Base-by-base conservation (phyloP, 768 basidiomycete species). In the Coprinopsis strossmayeri region DNA sequence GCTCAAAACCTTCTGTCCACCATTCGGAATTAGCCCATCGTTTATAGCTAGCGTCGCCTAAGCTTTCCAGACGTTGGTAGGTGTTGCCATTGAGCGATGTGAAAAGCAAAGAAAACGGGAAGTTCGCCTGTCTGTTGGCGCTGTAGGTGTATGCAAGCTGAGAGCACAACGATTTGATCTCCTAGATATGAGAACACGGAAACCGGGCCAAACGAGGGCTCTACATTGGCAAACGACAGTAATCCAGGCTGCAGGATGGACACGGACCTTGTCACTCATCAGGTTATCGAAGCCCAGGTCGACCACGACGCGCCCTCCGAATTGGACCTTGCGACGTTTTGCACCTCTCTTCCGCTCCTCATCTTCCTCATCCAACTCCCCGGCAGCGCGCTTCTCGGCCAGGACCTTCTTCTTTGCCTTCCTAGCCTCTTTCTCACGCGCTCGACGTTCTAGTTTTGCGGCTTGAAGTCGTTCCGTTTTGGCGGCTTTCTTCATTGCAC, bases 121-220 rank as follows among this genome's bases (percentile, higher is more conserved):
- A 73, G 3, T 73, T 61, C 3, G 91, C 78, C 46, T 74, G 73
- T 50, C 91, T 82, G 65, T 98, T 96, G 45, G 81, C 75, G 59
- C 89, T 87, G 66, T 98, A 96, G 18, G 87, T 83, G 62, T 88
- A 96, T n/a, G 83, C 84, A 42, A 97, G 70, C 65, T 99, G 96
- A 23, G 89, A 87, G 48, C 80, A 81, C 58, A 99, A 76, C 3
- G 94, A 97, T 56, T 73, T 80, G 52, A 96, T 78, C 72, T 98
- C 96, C 95, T 98, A 63, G 35, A 61, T 44, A 41, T 34, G 44
- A 46, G 48, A 49, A 39, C 21, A 43, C 26, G 40, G 39, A 30
- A 24, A 50, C 27, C 45, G 49, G 37, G 34, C 18, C 28, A 47
- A n/a, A n/a, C n/a, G 40, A 59, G 44, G 53, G 24, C 40, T 17